phyloP scores from a whole-genome alignment of 106 monocot genomes.

The Dendrobium officinale region DNA sequence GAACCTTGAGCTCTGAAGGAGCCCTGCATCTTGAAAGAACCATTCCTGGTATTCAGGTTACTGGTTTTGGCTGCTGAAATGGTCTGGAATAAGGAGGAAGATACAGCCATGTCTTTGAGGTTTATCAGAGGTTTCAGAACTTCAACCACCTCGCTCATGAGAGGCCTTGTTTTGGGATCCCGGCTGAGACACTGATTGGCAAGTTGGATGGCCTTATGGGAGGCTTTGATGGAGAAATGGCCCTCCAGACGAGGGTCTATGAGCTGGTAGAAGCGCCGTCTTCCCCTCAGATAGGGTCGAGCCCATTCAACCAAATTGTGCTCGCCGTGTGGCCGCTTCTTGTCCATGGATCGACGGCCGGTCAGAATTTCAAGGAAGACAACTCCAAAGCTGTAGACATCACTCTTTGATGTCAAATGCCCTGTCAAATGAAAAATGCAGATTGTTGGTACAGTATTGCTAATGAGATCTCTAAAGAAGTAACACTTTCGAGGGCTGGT shows the following conservation, averaged over 20 bases:
- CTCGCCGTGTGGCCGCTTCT: conserved; percentile 19
- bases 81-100: conserved; percentile 25
- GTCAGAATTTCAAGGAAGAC: conserved; percentile 27
- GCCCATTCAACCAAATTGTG: conserved; percentile 26
- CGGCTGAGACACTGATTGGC: conserved; percentile 35
- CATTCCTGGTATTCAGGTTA: conserved; percentile 26
- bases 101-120: conserved; percentile 47
- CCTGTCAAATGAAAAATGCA: conserved; percentile 1
- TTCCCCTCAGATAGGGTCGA: conserved; percentile 21
- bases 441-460: background rate
- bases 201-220: conserved; percentile 35
- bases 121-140: conserved; percentile 33
- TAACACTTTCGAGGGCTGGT: too few relatives aligned
- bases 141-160: conserved; percentile 42
- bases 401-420: conserved; percentile 28
- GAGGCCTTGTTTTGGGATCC: conserved; percentile 36
- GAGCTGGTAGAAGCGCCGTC: conserved; percentile 18
- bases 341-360: conserved; percentile 28
- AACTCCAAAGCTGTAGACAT: conserved; percentile 28
- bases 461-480: background rate
- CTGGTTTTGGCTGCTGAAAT: conserved; percentile 21
- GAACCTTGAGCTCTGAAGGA: conserved; percentile 27
- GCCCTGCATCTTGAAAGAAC: background rate
- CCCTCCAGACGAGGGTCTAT: conserved; percentile 28
- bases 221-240: conserved; percentile 27